These are phyloP conservation scores for Corymbia calophylla DNA, from an alignment of 441 rosid species.

Conservation along the genomic window DNA sequence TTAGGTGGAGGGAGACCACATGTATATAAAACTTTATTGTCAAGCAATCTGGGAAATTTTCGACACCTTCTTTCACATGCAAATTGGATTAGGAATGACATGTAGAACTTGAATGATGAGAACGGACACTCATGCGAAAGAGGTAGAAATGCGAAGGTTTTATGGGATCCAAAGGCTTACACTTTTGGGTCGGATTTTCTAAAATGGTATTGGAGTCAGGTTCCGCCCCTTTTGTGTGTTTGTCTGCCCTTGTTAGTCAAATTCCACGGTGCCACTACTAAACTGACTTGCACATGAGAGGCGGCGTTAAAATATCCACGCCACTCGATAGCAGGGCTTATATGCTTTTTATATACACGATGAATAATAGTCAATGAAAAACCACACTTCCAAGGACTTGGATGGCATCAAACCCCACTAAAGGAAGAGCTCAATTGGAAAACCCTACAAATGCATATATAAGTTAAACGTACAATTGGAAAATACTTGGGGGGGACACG, in stretches of 20 bases:
- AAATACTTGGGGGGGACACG: neutral
- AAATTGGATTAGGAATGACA: neutral
- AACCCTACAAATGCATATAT: neutral
- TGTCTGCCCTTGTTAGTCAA: neutral
- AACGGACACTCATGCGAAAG: neutral
- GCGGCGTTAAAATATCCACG: neutral
- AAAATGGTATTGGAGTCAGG: neutral
- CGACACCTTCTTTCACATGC: too few relatives aligned
- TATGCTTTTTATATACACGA: neutral
- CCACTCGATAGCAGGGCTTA: neutral
- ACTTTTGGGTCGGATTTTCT: neutral
- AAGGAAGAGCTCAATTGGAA: neutral
- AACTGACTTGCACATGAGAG: neutral
- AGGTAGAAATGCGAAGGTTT: neutral
- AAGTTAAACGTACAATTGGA: neutral
- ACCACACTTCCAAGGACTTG: neutral
- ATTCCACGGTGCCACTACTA: neutral
- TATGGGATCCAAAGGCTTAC: neutral
- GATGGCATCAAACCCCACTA: neutral
- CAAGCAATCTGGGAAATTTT: accelerated
- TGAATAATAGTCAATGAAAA: neutral
- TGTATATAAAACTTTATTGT: neutral
- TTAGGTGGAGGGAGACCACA: accelerated
- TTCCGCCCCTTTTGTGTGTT: neutral
- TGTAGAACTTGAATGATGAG: neutral